Evolutionary conservation across 306 rosid species (phyloP).

Genomic region (Medicago ruthenica): DNA sequence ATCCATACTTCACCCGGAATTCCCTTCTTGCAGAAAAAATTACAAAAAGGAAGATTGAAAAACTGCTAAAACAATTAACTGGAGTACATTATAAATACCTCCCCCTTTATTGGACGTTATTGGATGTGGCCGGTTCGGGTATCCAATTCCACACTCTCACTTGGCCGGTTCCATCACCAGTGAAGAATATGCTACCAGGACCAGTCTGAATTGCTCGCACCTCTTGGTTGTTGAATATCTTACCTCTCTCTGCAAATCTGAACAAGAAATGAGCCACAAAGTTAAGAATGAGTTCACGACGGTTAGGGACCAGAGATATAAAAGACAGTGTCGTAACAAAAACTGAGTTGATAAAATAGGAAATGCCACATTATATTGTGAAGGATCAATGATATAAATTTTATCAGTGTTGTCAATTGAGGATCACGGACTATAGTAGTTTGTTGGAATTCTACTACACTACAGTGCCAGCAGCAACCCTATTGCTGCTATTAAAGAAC

Average conservation of each 20-base stretch:
- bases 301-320: not conserved
- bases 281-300: slow-evolving; percentile 30
- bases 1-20: slow-evolving; percentile 25
- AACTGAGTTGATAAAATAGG: not conserved
- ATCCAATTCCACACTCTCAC: slow-evolving; percentile 89
- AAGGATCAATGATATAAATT: not conserved
- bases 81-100: not conserved
- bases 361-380: not conserved
- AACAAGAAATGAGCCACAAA: slow-evolving; percentile 33
- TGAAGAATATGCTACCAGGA: slow-evolving; percentile 86
- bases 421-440: too few species aligned
- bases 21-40: slow-evolving; percentile 50
- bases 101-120: slow-evolving; percentile 43
- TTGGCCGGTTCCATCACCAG: slow-evolving; percentile 92
- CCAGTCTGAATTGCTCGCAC: slow-evolving; percentile 81
- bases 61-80: slow-evolving; percentile 22
- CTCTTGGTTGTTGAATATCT: slow-evolving; percentile 75
- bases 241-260: slow-evolving; percentile 94
- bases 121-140: slow-evolving; percentile 46
- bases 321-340: not conserved
- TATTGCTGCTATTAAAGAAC: too few species aligned
- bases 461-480: too few species aligned
- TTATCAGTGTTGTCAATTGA: too few species aligned
- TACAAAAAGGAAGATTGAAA: slow-evolving; percentile 50
- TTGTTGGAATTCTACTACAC: too few species aligned